phyloP scores from a whole-genome alignment of 176 grass and related monocot genomes.

The Canna indica region DNA sequence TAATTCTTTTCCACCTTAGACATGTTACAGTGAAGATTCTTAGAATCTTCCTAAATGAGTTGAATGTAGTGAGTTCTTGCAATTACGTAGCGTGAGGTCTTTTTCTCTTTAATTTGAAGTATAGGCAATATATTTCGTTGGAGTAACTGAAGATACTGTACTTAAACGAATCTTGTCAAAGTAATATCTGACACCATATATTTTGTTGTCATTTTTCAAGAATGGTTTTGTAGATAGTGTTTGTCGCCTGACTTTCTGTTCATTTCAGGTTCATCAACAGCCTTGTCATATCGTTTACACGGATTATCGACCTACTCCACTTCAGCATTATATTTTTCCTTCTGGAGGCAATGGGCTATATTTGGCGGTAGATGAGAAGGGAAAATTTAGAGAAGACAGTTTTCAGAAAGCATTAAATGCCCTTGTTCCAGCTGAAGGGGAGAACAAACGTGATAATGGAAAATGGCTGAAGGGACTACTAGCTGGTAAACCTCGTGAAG shows the following conservation, averaged over 20 bases:
- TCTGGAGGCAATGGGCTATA: slow-evolving; percentile 87
- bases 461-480: slow-evolving; percentile 63
- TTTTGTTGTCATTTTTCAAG: neutral
- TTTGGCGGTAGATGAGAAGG: slow-evolving; percentile 87
- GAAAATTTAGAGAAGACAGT: slow-evolving; percentile 94
- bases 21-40: neutral
- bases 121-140: neutral
- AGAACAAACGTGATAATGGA: slow-evolving; percentile 52
- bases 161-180: neutral
- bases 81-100: neutral
- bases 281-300: slow-evolving; percentile 98
- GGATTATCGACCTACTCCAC: slow-evolving; percentile 85
- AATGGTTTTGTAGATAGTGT: neutral
- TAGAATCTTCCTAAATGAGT: neutral
- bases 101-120: neutral
- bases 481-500: slow-evolving; percentile 56
- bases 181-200: neutral
- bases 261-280: slow-evolving; percentile 82
- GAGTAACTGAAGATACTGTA: neutral
- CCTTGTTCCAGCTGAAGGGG: slow-evolving; percentile 48
- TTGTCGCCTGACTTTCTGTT: slow-evolving; percentile 15
- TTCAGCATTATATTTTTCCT: slow-evolving; percentile 96
- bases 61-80: neutral
- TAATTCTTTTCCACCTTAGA: neutral
- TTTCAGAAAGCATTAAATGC: slow-evolving; percentile 97